Base-by-base conservation (phyloP, 495 filamentous ascomycete genomes). In the Aspergillus diversus region DNA sequence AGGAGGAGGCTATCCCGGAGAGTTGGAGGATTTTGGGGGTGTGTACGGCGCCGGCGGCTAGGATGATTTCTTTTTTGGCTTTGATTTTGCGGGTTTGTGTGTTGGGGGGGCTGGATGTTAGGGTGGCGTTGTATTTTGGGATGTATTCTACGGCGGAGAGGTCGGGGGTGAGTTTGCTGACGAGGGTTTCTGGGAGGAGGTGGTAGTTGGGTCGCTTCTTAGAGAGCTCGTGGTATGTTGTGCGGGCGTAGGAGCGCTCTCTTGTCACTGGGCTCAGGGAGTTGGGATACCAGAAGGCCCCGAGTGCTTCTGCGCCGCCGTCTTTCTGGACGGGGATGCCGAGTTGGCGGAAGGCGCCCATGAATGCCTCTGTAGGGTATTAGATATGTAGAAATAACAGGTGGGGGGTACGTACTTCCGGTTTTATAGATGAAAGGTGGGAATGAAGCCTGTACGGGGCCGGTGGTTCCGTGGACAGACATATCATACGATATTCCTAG, bases 1-100 rank as follows among this genome's bases (percentile, higher is more conserved):
- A 58, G 5, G 59, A 57, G 9, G 65, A 61, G 8, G 83, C 85
- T 37, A 87, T 74, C 0, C 86, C 85, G 0, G 84, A 86, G 2
- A 86, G 61, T 61, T 87, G 81, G 0, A 87, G 76, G 4, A 89
- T 66, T 5, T 77, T 70, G 0, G 87, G 86, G 0, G 87, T 81
- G 7, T 83, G 80, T 42, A 84, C 71, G 4, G 77, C 69, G 5
- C 87, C 87, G 16, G 81, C 81, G 7, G 82, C 82, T 0, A 87
- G 63, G 33, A 90, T 76, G 1, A 89, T 77, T 42, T 86, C 81
- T 49, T 75, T 81, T 7, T 69, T 68, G 3, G 83, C 86, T 60
- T 65, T 75, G 32, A 87, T 62, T 3, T 64, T 74, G 1, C 63
- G 17, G 2, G 80, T 66, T 64, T 69, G 34, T 0, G 66, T 68